Conservation (phyloP, 148 eudicot genomes). For the Suaeda aralocaspica region DNA sequence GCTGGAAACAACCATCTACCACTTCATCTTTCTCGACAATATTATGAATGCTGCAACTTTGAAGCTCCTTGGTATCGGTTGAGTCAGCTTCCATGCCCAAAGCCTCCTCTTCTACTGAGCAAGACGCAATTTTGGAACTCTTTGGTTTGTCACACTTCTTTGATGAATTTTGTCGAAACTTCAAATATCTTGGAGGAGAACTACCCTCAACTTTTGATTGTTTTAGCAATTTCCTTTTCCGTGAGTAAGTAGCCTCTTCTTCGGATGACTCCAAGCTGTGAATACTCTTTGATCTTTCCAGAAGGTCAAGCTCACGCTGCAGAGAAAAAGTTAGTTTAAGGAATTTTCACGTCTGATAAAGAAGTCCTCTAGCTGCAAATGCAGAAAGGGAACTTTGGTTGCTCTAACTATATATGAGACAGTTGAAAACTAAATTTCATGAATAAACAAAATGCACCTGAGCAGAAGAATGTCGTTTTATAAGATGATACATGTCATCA, state of each 20-base stretch:
- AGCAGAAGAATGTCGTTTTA: conserved; percentile 22
- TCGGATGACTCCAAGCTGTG: conserved; percentile 38
- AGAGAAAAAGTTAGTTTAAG: conserved; percentile 11
- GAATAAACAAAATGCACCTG: conserved; percentile 32
- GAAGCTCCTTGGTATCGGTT: conserved; percentile 31
- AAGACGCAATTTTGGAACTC: conserved; percentile 20
- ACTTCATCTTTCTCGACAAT: conserved; percentile 23
- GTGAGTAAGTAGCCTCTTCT: conserved; percentile 55
- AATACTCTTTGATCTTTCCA: conserved; percentile 35
- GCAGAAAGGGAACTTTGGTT: background rate
- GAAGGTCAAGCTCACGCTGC: conserved; percentile 27
- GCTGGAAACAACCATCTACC: conserved; percentile 16
- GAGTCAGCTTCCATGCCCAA: conserved; percentile 14
- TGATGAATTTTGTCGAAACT: conserved; percentile 19
- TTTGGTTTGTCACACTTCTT: conserved; percentile 38
- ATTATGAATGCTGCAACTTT: conserved; percentile 14
- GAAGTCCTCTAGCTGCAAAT: conserved; percentile 38
- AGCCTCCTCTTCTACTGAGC: conserved; percentile 20
- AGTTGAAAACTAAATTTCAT: too few species aligned
- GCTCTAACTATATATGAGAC: background rate
- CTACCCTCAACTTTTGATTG: conserved; percentile 44
- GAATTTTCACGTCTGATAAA: conserved; percentile 23
- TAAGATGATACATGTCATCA: conserved; percentile 33
- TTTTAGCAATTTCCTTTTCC: conserved; percentile 44
- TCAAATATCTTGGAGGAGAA: conserved; percentile 31